These are phyloP conservation scores for Rhododendron henanense DNA, from an alignment of 148 eudicot genomes.

Conservation along the genomic window DNA sequence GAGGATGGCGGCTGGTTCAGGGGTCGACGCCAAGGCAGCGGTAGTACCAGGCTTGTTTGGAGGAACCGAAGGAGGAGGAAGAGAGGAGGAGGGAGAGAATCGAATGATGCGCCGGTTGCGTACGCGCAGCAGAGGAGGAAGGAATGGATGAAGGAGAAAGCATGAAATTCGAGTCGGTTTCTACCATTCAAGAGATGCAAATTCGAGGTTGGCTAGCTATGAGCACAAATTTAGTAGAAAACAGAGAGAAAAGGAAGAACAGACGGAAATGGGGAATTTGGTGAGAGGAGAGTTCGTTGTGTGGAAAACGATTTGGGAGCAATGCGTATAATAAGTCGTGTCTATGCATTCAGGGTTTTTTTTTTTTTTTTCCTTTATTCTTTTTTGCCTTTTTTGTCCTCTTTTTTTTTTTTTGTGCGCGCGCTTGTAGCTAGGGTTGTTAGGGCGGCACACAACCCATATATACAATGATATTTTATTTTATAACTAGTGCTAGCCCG, in stretches of 20 bases:
- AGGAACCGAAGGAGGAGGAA: constrained; percentile 43
- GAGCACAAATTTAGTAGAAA: not conserved
- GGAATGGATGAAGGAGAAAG: constrained; percentile 2
- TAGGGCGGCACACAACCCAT: not conserved
- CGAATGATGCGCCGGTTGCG: constrained; percentile 8
- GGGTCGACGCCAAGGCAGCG: constrained; percentile 51
- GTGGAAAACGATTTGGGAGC: not conserved
- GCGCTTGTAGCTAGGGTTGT: not conserved
- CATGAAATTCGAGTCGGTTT: constrained; percentile 19
- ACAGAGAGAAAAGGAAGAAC: not conserved
- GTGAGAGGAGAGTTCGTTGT: not conserved
- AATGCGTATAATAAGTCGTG: not conserved
- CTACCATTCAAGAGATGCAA: constrained; percentile 31
- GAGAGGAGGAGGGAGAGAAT: constrained; percentile 3
- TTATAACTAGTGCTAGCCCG: too few species aligned
- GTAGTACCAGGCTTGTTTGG: constrained; percentile 61
- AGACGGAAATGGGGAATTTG: not conserved
- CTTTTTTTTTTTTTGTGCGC: too few species aligned
- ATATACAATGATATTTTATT: not conserved
- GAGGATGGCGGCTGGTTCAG: not conserved
- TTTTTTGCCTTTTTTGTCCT: too few species aligned
- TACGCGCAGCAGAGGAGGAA: constrained; percentile 12
- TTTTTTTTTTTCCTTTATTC: too few species aligned
- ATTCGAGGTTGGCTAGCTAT: not conserved
- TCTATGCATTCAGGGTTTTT: not conserved